A percentile compares a stretch with the other conserved stretches of the same genome.
Conservation (phyloP, 2,329 filamentous ascomycete species). For the Passalora sequoiae region DNA sequence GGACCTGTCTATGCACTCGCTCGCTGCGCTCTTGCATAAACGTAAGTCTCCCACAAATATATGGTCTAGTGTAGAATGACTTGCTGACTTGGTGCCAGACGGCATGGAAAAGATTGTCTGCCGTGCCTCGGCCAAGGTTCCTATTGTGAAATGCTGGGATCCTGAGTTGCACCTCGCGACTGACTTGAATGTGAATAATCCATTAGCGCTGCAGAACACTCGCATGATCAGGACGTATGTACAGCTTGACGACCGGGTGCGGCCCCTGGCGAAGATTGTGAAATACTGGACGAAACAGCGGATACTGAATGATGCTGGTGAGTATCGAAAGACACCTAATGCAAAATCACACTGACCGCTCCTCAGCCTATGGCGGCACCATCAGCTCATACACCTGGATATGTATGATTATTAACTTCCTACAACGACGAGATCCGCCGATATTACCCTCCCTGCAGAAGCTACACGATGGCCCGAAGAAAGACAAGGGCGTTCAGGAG, state of each 20-base stretch:
- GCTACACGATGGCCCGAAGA: conserved; percentile 56
- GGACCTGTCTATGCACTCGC: conserved; percentile 82
- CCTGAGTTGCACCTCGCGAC: conserved; percentile 83
- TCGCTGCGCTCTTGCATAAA: conserved; percentile 69
- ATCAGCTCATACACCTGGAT: conserved; percentile 99
- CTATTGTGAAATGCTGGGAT: conserved; percentile 98
- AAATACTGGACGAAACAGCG: conserved; percentile 95
- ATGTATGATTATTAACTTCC: conserved; percentile 93
- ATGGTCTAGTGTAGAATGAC: neutral
- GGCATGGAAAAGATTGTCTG: conserved; percentile 97
- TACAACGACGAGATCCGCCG: conserved; percentile 79
- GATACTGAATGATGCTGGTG: conserved; percentile 93
- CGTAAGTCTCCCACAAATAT: conserved; percentile 1
- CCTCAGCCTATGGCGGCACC: conserved; percentile 78
- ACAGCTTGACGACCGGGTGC: conserved; percentile 82
- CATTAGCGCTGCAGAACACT: conserved; percentile 88
- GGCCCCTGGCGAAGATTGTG: conserved; percentile 90
- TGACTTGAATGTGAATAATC: conserved; percentile 99
- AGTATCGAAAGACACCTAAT: too few species aligned
- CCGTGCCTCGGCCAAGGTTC: conserved; percentile 89
- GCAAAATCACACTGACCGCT: too few species aligned
- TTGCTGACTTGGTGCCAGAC: conserved; percentile 52
- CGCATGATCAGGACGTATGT: conserved; percentile 98
- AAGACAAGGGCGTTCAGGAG: conserved; percentile 59
- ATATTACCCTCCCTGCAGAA: conserved; percentile 83